Base-by-base conservation (phyloP, 257 asterid genomes). In the Asclepias syriaca region DNA sequence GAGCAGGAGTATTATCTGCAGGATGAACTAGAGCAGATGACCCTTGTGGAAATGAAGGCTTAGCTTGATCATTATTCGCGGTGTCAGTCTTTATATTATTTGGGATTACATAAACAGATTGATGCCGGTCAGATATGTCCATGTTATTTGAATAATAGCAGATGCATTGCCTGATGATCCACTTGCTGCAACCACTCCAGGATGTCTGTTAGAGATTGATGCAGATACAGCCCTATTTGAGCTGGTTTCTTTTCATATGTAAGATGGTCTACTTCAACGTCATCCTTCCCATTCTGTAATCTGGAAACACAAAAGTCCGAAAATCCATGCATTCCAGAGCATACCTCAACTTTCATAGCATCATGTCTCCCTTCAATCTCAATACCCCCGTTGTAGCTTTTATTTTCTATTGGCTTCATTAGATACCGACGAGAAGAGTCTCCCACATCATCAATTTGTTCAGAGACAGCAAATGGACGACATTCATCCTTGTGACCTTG, bases 401-500 rank as follows among this genome's bases (percentile, higher is more conserved):
- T 75, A 51, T 55, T 74, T 21, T 75, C 82, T 71, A 84, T 75
- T 72, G 59, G 79, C 73, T 80, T 82, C 29, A 72, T 68, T 40
- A 71, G 79, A 67, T 85, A 79, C 58, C 18, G 72, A 60, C 24
- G 34, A 71, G 79, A 74, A 68, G 78, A 66, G 18, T 58, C 71
- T 66, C 71, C 84, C 65, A 60, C 65, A 50, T 81, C 85, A 76
- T 27, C 67, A 48, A 53, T 74, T 70, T 71, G 84, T 40, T 77
- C 77, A 46, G 69, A 27, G 72, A 40, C 43, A 46, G 75, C 59
- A 64, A 84, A 68, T 53, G 90, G 90, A 58, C 54, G 86, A 59
- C 97, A 93, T 73, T 89, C 96, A 80, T 84, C 87, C 84, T 74
- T 91, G 82, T 94, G 98, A 74, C 98, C 97, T 81, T 80, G 88